A percentile compares a stretch with the other conserved stretches of the same genome.
These are phyloP conservation scores for Nicotiana rustica DNA, from an alignment of 305 asterid genomes.

Conservation along the genomic window DNA sequence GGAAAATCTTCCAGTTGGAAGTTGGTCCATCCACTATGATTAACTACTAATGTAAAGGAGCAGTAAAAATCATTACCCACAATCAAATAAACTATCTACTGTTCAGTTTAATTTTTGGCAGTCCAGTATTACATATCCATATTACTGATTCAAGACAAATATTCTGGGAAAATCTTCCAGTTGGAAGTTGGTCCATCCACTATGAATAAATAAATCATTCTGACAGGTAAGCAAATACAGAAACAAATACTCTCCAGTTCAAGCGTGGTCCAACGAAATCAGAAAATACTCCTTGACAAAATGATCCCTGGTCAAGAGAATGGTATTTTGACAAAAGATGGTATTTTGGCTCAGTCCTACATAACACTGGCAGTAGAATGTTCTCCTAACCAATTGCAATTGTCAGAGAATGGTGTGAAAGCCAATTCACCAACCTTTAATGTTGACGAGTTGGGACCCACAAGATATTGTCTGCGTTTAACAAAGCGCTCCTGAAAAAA, in stretches of 20 bases:
- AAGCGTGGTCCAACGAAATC: conserved; percentile 9
- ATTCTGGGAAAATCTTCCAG: conserved; percentile 10
- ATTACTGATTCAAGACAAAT: neutral
- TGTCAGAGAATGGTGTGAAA: conserved; percentile 17
- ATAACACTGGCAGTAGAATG: neutral
- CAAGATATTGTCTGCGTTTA: conserved; percentile 78
- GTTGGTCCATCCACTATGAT: conserved; percentile 27
- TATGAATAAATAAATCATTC: conserved; percentile 2
- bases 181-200: conserved; percentile 30
- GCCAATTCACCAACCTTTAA: conserved; percentile 59
- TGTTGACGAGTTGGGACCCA: conserved; percentile 88
- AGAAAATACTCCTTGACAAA: conserved; percentile 10
- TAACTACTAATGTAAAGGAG: too few species aligned
- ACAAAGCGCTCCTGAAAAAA: conserved; percentile 71
- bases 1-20: conserved; percentile 19
- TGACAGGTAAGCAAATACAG: neutral
- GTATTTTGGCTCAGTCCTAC: neutral
- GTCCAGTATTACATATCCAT: neutral
- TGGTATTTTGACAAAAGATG: neutral
- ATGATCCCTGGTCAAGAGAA: neutral
- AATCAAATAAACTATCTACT: conserved; percentile 7
- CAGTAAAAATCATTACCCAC: neutral
- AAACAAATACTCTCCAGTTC: conserved; percentile 6
- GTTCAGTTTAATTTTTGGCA: neutral
- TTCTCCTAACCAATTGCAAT: neutral